Conservation (phyloP, 2,329 filamentous ascomycete genomes). For the Neoascochyta sp. region DNA sequence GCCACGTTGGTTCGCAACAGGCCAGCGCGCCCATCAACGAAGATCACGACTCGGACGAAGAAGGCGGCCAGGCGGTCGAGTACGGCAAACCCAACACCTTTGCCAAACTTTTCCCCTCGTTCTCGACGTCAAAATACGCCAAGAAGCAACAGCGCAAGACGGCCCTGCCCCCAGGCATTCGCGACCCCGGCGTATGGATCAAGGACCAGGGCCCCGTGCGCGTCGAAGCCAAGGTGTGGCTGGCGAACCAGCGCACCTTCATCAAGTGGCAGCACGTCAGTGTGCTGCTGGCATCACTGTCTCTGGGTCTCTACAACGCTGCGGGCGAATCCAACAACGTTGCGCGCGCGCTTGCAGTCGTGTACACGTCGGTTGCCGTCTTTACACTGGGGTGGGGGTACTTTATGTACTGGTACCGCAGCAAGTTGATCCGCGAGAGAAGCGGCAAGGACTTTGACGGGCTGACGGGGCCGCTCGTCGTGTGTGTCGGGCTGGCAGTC, state of each 20-base stretch:
- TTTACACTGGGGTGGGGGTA: conserved; percentile 89
- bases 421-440: conserved; percentile 74
- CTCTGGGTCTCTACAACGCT: conserved; percentile 82
- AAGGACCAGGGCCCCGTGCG: conserved; percentile 90
- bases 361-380: conserved; percentile 75
- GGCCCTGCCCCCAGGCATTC: conserved; percentile 79
- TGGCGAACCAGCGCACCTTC: conserved; percentile 96
- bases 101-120: conserved; percentile 72
- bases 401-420: conserved; percentile 70
- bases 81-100: conserved; percentile 53
- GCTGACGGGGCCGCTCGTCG: conserved; percentile 74
- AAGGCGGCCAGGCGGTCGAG: conserved; percentile 36
- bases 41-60: conserved; percentile 49
- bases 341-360: conserved; percentile 72
- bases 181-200: conserved; percentile 80
- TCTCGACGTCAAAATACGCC: conserved; percentile 71
- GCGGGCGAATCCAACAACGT: conserved; percentile 71
- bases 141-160: conserved; percentile 47
- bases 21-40: conserved; percentile 41
- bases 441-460: conserved; percentile 95
- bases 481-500: conserved; percentile 72
- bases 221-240: conserved; percentile 97
- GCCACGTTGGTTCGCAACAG: conserved; percentile 15
- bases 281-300: conserved; percentile 78
- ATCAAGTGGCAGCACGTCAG: conserved; percentile 98